Percentiles rank a stretch among this genome's conserved stretches.
These are phyloP conservation scores for Sphaerulina vaccinii DNA, from an alignment of 2,329 filamentous ascomycete species.

Conservation along the genomic window DNA sequence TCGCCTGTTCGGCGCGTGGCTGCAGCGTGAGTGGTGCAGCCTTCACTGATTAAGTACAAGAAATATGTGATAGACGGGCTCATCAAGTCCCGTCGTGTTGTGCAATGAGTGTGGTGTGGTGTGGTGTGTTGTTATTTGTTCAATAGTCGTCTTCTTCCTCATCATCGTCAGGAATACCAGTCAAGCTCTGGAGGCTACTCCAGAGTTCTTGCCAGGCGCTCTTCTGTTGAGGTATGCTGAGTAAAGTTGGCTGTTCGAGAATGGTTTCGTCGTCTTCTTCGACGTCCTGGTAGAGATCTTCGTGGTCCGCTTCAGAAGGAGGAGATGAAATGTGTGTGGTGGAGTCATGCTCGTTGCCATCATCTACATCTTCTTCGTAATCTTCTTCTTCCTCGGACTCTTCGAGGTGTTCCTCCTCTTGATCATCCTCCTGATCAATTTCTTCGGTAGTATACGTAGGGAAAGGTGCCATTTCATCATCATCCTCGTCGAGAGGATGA, in stretches of 20 bases:
- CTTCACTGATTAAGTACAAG: conserved; percentile 2
- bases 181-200: conserved; percentile 34
- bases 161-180: conserved; percentile 34
- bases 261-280: conserved; percentile 19
- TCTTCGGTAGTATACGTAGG: background rate
- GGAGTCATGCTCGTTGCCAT: conserved; percentile 19
- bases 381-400: conserved; percentile 10
- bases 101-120: conserved; percentile 10
- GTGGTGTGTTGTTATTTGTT: background rate
- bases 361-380: conserved; percentile 21
- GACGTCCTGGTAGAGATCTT: conserved; percentile 22
- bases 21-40: background rate
- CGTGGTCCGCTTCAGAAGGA: conserved; percentile 15
- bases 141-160: conserved; percentile 28
- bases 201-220: conserved; percentile 40
- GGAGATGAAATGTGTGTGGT: conserved; percentile 31
- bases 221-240: conserved; percentile 20
- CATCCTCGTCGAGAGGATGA: conserved; percentile 4
- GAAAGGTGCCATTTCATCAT: background rate
- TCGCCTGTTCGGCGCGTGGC: background rate
- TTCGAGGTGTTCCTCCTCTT: background rate
- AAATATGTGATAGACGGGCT: conserved; percentile 1
- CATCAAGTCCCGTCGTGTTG: conserved; percentile 11
- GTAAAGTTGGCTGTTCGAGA: conserved; percentile 8
- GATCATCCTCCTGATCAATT: conserved; percentile 5